Conservation (phyloP, 768 basidiomycete genomes). For the Lactarius tabidus region DNA sequence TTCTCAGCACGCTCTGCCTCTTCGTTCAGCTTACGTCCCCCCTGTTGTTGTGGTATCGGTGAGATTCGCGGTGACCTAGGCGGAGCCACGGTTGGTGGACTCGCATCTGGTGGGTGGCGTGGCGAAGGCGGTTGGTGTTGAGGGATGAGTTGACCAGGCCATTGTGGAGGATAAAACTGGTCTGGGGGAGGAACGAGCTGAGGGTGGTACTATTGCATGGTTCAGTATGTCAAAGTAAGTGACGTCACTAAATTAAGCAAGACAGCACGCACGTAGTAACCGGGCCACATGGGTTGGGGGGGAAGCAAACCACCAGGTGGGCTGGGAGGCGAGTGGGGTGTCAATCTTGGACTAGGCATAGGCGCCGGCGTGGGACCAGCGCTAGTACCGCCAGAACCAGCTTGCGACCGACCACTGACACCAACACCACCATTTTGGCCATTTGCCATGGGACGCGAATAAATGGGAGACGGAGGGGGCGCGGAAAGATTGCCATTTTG, state of each 20-base stretch:
- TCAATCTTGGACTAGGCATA: conserved; percentile 66
- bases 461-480: conserved; percentile 61
- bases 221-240: conserved; percentile 15
- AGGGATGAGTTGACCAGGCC: conserved; percentile 32
- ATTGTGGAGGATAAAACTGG: conserved; percentile 37
- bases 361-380: conserved; percentile 41
- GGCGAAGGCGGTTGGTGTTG: conserved; percentile 37
- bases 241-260: conserved; percentile 6
- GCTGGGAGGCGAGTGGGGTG: conserved; percentile 51
- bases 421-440: conserved; percentile 42
- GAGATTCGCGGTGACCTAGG: conserved; percentile 13
- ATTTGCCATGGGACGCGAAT: conserved; percentile 50
- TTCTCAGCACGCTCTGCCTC: not conserved
- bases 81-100: conserved; percentile 46
- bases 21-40: not conserved
- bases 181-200: conserved; percentile 29
- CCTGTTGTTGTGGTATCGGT: not conserved
- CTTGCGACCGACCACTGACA: conserved; percentile 40
- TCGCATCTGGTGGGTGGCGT: conserved; percentile 47
- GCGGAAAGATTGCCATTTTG: conserved; percentile 21
- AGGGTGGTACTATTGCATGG: conserved; percentile 36
- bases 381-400: conserved; percentile 39
- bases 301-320: conserved; percentile 48
- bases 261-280: conserved; percentile 52
- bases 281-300: conserved; percentile 40